Evolutionary conservation across 176 grass and related monocot genomes (phyloP).

Genomic region (Oryza meyeriana): DNA sequence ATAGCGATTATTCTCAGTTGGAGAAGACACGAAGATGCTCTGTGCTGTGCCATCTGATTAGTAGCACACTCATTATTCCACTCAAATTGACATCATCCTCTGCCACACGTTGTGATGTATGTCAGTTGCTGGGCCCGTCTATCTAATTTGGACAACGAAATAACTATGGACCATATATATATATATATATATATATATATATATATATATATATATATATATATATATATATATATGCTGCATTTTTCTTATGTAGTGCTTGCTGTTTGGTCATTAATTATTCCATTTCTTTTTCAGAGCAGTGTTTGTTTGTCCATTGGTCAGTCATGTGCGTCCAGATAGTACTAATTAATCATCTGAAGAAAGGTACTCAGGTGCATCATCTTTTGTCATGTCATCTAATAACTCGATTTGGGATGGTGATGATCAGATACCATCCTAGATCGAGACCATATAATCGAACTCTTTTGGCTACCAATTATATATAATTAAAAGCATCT

Average conservation of each 20-base stretch:
- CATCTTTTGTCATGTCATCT: background rate
- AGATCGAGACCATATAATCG: background rate
- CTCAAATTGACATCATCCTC: background rate
- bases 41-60: background rate
- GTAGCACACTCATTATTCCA: background rate
- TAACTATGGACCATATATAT: background rate
- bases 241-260: background rate
- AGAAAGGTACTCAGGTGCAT: background rate
- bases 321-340: background rate
- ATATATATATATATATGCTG: background rate
- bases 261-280: constrained; percentile 10
- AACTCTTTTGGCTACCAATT: too few relatives aligned
- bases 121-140: background rate
- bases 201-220: background rate
- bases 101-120: background rate
- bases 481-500: too few relatives aligned
- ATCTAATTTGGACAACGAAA: background rate
- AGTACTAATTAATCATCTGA: background rate
- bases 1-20: too few relatives aligned
- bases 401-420: background rate
- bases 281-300: background rate
- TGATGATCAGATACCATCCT: background rate
- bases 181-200: background rate
- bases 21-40: background rate
- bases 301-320: background rate